Percentiles rank a stretch among this genome's conserved stretches.
Conservation (phyloP, 768 basidiomycete species). For the Pisolithus sp. region DNA sequence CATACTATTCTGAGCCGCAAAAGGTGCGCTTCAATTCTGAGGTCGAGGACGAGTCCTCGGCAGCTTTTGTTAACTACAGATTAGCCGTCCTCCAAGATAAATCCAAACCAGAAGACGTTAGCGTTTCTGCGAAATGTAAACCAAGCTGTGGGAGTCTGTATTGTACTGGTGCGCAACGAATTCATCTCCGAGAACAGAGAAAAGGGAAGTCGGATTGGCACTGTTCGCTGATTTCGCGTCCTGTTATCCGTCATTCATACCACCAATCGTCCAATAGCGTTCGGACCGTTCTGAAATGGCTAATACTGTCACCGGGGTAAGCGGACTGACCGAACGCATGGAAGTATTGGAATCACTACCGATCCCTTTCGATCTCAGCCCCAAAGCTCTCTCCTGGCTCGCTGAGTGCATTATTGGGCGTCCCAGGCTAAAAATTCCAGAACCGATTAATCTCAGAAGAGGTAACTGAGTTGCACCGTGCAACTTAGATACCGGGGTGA, state of each 20-base stretch:
- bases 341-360: conserved; percentile 4
- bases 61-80: no score
- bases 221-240: conserved; percentile 5
- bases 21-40: neutral
- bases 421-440: conserved; percentile 15
- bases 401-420: conserved; percentile 1
- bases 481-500: no score
- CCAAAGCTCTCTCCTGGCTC: conserved; percentile 9
- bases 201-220: conserved; percentile 27
- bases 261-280: conserved; percentile 19
- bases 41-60: no score
- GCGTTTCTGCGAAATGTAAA: conserved; percentile 26
- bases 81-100: neutral
- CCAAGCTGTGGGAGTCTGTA: conserved; percentile 19
- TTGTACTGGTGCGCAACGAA: conserved; percentile 22
- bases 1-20: conserved; percentile 21
- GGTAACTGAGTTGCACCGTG: conserved; percentile 21
- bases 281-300: conserved; percentile 14
- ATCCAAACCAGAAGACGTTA: conserved; percentile 7
- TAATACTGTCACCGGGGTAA: conserved; percentile 9
- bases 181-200: conserved; percentile 17
- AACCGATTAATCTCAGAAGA: conserved; percentile 16
- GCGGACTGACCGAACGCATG: conserved; percentile 23
- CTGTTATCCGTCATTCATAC: conserved; percentile 10
- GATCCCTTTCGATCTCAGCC: conserved; percentile 14